Evolutionary conservation across 208 protist species (phyloP).

Genomic region (Borovskyia barvae): DNA sequence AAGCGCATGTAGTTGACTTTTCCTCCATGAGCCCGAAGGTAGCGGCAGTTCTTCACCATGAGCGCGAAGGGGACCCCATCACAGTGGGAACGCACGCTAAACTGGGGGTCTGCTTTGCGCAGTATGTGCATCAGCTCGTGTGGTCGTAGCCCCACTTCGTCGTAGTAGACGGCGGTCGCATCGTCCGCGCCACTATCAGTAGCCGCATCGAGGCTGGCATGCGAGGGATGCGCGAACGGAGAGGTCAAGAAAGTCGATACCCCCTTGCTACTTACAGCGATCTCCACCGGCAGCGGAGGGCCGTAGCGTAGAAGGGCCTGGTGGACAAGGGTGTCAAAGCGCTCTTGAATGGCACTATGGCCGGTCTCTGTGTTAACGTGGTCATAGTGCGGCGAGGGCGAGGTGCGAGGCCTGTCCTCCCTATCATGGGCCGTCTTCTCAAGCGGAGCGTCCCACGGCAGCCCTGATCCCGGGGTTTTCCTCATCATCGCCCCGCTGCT

Average conservation of each 20-base stretch:
- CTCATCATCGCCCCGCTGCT: too few relatives aligned
- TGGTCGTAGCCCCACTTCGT: slow-evolving; percentile 56
- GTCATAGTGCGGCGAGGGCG: slow-evolving; percentile 28
- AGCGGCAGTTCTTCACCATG: slow-evolving; percentile 77
- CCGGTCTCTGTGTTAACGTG: slow-evolving; percentile 50
- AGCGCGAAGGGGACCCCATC: slow-evolving; percentile 76
- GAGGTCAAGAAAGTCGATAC: slow-evolving; percentile 5
- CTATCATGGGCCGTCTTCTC: too few relatives aligned
- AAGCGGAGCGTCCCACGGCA: too few relatives aligned
- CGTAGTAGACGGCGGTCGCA: slow-evolving; percentile 41
- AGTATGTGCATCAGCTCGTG: slow-evolving; percentile 67
- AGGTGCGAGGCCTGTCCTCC: too few relatives aligned
- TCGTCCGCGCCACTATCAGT: slow-evolving; percentile 32
- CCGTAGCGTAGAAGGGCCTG: slow-evolving; percentile 68
- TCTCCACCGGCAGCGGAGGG: slow-evolving; percentile 73
- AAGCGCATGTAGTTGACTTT: slow-evolving; percentile 79
- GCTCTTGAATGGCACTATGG: slow-evolving; percentile 57
- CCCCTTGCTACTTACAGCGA: slow-evolving; percentile 54
- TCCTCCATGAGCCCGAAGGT: slow-evolving; percentile 62
- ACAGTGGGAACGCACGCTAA: slow-evolving; percentile 60
- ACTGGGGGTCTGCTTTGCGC: slow-evolving; percentile 43
- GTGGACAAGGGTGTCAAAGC: slow-evolving; percentile 66
- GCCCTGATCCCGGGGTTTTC: too few relatives aligned
- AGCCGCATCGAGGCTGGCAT: slow-evolving; percentile 11
- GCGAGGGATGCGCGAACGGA: slow-evolving; percentile 10